A percentile compares a stretch with the other conserved stretches of the same genome.
Conservation (phyloP, 805 yeast genomes). For the Teunomyces pallodes region DNA sequence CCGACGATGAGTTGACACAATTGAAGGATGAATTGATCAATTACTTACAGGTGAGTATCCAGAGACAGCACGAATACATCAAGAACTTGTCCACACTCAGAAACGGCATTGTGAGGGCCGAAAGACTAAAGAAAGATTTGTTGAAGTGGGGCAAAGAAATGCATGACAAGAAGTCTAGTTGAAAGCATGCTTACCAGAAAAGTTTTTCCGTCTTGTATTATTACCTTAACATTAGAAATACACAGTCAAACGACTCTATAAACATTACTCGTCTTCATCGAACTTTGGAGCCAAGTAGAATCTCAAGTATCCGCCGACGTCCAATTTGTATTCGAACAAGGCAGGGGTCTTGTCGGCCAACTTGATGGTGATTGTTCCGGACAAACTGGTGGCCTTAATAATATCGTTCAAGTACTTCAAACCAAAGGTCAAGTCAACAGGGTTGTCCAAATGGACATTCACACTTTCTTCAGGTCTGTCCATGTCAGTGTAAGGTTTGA, state of each 20-base stretch:
- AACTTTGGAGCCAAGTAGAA: conserved; percentile 98
- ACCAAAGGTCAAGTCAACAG: conserved; percentile 88
- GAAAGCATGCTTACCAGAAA: not conserved
- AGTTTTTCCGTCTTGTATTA: conserved; percentile 2
- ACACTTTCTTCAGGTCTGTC: conserved; percentile 77
- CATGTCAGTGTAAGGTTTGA: conserved; percentile 80
- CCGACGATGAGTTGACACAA: conserved; percentile 41
- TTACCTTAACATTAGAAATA: conserved; percentile 3
- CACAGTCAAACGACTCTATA: conserved; percentile 2
- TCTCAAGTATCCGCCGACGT: conserved; percentile 84
- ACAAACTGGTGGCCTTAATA: conserved; percentile 82
- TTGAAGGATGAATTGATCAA: conserved; percentile 56
- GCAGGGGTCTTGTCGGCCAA: conserved; percentile 93
- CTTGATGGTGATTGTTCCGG: conserved; percentile 75
- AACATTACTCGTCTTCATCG: conserved; percentile 57
- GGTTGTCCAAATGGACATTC: conserved; percentile 74
- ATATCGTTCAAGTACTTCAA: conserved; percentile 87
- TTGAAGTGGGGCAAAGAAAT: conserved; percentile 85
- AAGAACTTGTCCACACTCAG: conserved; percentile 73
- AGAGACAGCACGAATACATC: conserved; percentile 73
- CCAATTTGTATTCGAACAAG: conserved; percentile 84
- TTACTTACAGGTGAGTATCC: conserved; percentile 44
- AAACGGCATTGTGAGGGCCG: conserved; percentile 74
- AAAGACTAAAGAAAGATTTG: conserved; percentile 66
- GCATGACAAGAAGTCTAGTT: conserved; percentile 42